These are phyloP conservation scores for Alternaria hordeiaustralica DNA, from an alignment of 2,329 filamentous ascomycete genomes.

Conservation along the genomic window DNA sequence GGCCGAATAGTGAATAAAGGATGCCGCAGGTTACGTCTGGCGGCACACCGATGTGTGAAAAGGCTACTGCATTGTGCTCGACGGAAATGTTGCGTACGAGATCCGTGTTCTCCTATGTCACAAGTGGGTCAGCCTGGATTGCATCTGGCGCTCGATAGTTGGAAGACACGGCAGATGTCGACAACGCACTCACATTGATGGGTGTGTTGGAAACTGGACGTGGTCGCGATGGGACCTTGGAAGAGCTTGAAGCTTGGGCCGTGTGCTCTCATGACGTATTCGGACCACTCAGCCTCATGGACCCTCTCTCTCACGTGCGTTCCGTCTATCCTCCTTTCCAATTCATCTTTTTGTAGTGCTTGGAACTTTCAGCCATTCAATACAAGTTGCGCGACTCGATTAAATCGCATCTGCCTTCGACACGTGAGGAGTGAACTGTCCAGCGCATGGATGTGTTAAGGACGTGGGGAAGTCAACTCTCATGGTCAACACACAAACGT, in stretches of 20 bases:
- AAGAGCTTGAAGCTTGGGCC: neutral
- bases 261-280: conserved; percentile 1
- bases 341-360: neutral
- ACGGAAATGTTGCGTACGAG: neutral
- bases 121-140: neutral
- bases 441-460: neutral
- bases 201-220: neutral
- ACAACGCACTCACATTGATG: neutral
- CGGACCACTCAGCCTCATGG: conserved; percentile 2
- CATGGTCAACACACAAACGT: neutral
- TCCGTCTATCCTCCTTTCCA: neutral
- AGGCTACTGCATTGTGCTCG: neutral
- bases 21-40: neutral
- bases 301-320: neutral
- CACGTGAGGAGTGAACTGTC: neutral
- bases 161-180: neutral
- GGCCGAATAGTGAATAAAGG: neutral
- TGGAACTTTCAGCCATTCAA: neutral
- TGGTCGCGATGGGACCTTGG: neutral
- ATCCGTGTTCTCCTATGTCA: neutral
- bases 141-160: neutral
- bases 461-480: neutral
- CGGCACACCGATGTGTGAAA: neutral
- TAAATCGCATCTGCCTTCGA: neutral
- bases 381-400: neutral